Conservation (phyloP, 2,329 filamentous ascomycete genomes). For the Pseudogymnoascus pannorum region DNA sequence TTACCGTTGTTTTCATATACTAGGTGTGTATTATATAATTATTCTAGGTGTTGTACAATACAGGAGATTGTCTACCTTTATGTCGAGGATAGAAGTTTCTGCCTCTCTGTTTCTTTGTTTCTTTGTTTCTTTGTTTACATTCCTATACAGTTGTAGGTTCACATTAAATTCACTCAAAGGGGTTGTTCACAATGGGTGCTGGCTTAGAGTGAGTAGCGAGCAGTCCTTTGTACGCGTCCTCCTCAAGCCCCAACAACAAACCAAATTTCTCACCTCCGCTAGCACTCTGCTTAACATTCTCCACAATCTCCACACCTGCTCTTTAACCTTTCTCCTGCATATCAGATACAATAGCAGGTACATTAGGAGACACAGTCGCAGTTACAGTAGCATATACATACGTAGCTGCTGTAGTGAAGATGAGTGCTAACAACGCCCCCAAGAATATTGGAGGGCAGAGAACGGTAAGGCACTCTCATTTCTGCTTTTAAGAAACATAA, state of each 20-base stretch:
- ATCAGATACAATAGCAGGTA: background rate
- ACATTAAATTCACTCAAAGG: background rate
- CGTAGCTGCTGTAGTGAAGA: background rate
- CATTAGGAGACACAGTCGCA: background rate
- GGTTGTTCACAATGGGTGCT: background rate
- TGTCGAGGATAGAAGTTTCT: background rate
- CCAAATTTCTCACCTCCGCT: background rate
- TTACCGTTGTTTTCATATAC: background rate
- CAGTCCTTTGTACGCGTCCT: background rate
- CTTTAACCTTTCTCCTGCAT: background rate
- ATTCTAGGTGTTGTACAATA: background rate
- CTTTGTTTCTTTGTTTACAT: background rate
- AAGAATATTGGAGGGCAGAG: background rate
- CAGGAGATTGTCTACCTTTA: background rate
- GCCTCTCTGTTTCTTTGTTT: background rate
- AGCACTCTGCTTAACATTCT: background rate
- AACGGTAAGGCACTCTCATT: background rate
- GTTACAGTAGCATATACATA: background rate
- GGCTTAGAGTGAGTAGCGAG: background rate
- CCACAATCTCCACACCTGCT: background rate
- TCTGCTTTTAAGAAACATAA: background rate
- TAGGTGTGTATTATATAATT: background rate
- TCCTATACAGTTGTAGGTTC: no score
- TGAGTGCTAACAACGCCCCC: background rate
- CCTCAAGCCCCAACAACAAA: background rate